Percentiles rank a stretch among this genome's conserved stretches.
Conservation (phyloP, 768 basidiomycete species). For the Leccinum truebloodii region DNA sequence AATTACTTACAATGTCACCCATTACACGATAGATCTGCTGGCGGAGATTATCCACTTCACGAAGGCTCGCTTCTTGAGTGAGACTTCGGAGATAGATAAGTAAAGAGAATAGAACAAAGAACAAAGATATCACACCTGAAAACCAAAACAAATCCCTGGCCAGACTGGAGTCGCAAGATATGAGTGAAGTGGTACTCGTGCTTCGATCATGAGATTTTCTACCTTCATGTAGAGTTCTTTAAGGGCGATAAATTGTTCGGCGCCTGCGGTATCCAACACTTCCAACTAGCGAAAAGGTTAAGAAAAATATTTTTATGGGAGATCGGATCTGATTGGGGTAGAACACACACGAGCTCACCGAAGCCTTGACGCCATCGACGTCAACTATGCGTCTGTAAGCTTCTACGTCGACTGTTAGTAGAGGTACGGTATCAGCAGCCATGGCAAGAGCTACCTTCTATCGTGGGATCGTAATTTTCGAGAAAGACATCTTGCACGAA, state of each 20-base stretch:
- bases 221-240: constrained; percentile 86
- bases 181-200: neutral
- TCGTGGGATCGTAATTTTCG: constrained; percentile 80
- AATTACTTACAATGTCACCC: constrained; percentile 55
- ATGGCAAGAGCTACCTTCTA: constrained; percentile 58
- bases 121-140: constrained; percentile 57
- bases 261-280: constrained; percentile 80
- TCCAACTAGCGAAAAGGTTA: constrained; percentile 55
- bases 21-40: constrained; percentile 83
- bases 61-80: constrained; percentile 78
- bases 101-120: neutral
- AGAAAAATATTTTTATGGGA: constrained; percentile 13
- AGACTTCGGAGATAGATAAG: constrained; percentile 45
- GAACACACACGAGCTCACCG: constrained; percentile 44
- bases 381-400: constrained; percentile 65
- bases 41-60: constrained; percentile 77
- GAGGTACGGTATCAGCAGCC: constrained; percentile 1
- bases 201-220: neutral
- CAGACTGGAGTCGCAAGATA: constrained; percentile 44
- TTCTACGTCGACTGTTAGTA: constrained; percentile 44
- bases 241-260: constrained; percentile 81
- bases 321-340: constrained; percentile 5
- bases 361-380: constrained; percentile 64
- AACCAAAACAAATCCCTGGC: constrained; percentile 78
- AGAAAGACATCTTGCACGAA: constrained; percentile 74